Evolutionary conservation across 768 basidiomycete species (phyloP).

Genomic region (Tricholoma flavovirens): DNA sequence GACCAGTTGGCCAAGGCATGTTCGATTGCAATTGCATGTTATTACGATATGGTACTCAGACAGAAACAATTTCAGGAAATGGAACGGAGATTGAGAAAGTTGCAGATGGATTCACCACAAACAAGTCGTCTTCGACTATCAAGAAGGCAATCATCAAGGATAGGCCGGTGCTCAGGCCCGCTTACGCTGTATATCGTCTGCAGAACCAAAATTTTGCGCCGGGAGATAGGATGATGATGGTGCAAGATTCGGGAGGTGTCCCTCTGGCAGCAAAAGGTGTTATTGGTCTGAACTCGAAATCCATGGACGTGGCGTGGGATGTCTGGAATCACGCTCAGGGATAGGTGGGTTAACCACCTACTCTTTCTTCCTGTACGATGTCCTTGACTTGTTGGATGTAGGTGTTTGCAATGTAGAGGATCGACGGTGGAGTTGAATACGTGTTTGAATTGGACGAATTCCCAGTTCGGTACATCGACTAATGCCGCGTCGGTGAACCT

Average conservation of each 20-base stretch:
- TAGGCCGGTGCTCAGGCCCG: slow-evolving; percentile 91
- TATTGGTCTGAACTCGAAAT: slow-evolving; percentile 80
- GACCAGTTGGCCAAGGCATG: slow-evolving; percentile 86
- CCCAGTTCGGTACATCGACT: slow-evolving; percentile 79
- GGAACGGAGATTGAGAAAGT: slow-evolving; percentile 67
- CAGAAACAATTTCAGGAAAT: slow-evolving; percentile 52
- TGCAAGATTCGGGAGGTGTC: slow-evolving; percentile 90
- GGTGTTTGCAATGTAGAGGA: slow-evolving; percentile 91
- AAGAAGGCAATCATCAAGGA: slow-evolving; percentile 92
- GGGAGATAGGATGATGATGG: slow-evolving; percentile 94
- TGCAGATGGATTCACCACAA: slow-evolving; percentile 61
- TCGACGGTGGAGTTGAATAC: slow-evolving; percentile 82
- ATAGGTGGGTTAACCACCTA: slow-evolving; percentile 47
- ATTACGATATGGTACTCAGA: background rate
- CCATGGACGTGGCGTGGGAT: slow-evolving; percentile 98
- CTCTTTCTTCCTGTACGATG: no score
- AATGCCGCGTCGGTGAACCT: slow-evolving; percentile 50
- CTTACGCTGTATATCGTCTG: slow-evolving; percentile 82
- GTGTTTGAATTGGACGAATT: slow-evolving; percentile 82
- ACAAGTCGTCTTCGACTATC: slow-evolving; percentile 56
- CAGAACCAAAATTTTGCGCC: slow-evolving; percentile 84
- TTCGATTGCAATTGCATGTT: background rate
- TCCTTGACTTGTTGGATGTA: slow-evolving; percentile 22
- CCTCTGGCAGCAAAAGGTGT: slow-evolving; percentile 90
- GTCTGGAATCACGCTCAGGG: slow-evolving; percentile 81